Percentiles rank a stretch among this genome's conserved stretches.
Conservation (phyloP, 2,329 filamentous ascomycete species). For the Orbilia javanica region DNA sequence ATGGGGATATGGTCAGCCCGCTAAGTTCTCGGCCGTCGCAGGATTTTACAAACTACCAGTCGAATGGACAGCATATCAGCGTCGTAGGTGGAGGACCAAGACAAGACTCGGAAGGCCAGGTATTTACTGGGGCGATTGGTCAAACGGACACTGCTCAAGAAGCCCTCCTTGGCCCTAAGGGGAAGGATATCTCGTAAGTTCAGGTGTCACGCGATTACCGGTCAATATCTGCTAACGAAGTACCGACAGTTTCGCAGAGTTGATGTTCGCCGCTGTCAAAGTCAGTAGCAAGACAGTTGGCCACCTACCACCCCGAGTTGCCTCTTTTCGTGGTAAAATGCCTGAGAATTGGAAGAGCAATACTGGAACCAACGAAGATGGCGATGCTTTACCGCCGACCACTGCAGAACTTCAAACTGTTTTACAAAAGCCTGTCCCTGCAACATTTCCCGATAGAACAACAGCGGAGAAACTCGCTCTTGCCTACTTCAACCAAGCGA, state of each 20-base stretch:
- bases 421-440: conserved; percentile 64
- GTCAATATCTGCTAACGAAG: conserved; percentile 15
- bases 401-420: conserved; percentile 59
- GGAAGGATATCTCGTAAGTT: conserved; percentile 61
- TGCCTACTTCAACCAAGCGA: conserved; percentile 94
- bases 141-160: conserved; percentile 3
- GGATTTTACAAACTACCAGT: conserved; percentile 15
- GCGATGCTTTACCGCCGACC: conserved; percentile 44
- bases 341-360: conserved; percentile 53
- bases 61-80: conserved; percentile 49
- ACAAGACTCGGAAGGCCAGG: conserved; percentile 22
- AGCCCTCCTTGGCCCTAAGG: conserved; percentile 54
- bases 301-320: conserved; percentile 50
- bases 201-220: conserved; percentile 25
- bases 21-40: conserved; percentile 31
- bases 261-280: conserved; percentile 62
- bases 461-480: conserved; percentile 79
- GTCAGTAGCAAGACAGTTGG: conserved; percentile 58
- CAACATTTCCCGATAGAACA: conserved; percentile 82
- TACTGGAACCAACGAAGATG: conserved; percentile 34
- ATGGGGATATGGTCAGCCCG: conserved; percentile 51
- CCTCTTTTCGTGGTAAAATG: conserved; percentile 54
- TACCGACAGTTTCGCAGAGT: conserved; percentile 60
- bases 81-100: conserved; percentile 39
- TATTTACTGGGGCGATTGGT: not conserved